phyloP scores from a whole-genome alignment of 2,329 filamentous ascomycete species.

The Botrytis byssoidea region DNA sequence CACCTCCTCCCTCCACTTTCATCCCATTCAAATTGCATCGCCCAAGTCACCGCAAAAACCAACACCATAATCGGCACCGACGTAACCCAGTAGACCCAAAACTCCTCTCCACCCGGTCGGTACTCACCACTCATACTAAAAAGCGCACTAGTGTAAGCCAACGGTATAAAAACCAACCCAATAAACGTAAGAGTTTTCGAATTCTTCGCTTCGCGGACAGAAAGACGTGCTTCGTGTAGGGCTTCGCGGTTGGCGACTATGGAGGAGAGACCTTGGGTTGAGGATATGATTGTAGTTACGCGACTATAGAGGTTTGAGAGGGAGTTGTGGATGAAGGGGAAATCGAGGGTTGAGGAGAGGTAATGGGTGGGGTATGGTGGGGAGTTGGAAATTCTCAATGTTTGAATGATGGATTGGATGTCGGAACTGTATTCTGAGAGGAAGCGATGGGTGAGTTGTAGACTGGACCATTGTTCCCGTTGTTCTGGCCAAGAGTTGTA shows the following conservation, averaged over 20 bases:
- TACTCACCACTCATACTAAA: conserved; percentile 18
- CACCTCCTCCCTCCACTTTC: not conserved
- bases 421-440: conserved; percentile 9
- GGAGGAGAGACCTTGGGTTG: conserved; percentile 5
- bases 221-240: not conserved
- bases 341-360: not conserved
- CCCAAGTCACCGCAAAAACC: not conserved
- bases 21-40: not conserved
- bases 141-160: conserved; percentile 6
- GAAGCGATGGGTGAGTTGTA: not conserved
- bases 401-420: conserved; percentile 1
- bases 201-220: not conserved
- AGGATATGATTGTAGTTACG: not conserved
- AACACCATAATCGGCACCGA: conserved; percentile 1
- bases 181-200: not conserved
- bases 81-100: conserved; percentile 13
- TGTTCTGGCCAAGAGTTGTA: not conserved
- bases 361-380: not conserved
- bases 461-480: not conserved
- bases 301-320: not conserved
- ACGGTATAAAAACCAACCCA: not conserved
- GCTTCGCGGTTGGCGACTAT: conserved; percentile 3
- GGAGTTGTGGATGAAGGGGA: not conserved
- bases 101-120: not conserved
- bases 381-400: not conserved